Percentiles rank a stretch among this genome's conserved stretches.
Evolutionary conservation across 108 stramenopile species (phyloP).

Genomic region (Aureococcus anophagefferens): DNA sequence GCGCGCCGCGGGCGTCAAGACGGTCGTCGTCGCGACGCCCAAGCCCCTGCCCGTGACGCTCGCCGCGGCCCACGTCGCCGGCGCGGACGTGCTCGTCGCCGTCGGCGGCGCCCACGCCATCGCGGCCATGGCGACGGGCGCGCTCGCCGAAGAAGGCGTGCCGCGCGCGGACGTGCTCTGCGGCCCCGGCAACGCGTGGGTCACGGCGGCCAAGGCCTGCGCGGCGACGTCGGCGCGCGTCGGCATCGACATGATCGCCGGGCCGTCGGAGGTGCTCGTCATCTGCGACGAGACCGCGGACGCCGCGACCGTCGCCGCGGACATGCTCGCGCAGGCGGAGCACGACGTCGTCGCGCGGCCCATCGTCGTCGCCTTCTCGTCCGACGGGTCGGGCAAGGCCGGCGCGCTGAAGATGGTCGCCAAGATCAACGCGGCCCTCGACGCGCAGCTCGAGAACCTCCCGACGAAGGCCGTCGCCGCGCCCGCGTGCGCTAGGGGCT

Average conservation of each 20-base stretch:
- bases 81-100: slow-evolving; percentile 72
- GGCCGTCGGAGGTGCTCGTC: slow-evolving; percentile 92
- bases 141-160: slow-evolving; percentile 29
- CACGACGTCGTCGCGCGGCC: slow-evolving; percentile 95
- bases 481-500: slow-evolving; percentile 7
- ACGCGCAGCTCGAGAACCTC: slow-evolving; percentile 54
- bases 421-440: slow-evolving; percentile 12
- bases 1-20: slow-evolving; percentile 81
- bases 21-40: slow-evolving; percentile 81
- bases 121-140: slow-evolving; percentile 85
- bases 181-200: slow-evolving; percentile 98
- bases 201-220: slow-evolving; percentile 91
- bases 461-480: slow-evolving; percentile 38
- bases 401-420: background rate
- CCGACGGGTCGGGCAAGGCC: background rate
- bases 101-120: slow-evolving; percentile 95
- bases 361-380: slow-evolving; percentile 57
- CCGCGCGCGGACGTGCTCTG: slow-evolving; percentile 88
- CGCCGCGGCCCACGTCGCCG: slow-evolving; percentile 77
- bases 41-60: slow-evolving; percentile 78
- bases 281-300: slow-evolving; percentile 86
- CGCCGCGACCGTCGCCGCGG: slow-evolving; percentile 83
- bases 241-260: slow-evolving; percentile 98
- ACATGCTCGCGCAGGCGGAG: slow-evolving; percentile 97
- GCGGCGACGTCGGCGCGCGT: slow-evolving; percentile 66